Conservation (phyloP, 352 stramenopile genomes). For the Phytopythium mirpurense region DNA sequence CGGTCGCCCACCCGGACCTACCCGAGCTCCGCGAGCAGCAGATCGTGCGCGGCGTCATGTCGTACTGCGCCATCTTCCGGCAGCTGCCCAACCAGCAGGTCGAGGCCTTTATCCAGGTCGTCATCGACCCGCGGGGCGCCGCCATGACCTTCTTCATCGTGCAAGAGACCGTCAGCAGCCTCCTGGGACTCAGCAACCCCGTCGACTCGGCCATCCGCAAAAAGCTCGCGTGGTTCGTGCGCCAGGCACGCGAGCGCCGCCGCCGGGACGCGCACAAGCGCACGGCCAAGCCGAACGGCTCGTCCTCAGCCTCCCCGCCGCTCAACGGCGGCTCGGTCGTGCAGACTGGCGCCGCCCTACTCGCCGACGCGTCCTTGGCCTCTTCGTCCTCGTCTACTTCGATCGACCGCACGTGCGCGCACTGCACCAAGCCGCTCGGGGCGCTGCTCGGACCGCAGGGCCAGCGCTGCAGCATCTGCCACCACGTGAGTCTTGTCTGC, state of each 20-base stretch:
- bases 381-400: constrained; percentile 13
- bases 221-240: constrained; percentile 47
- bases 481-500: constrained; percentile 11
- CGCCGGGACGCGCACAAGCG: not conserved
- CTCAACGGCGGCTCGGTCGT: not conserved
- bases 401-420: not conserved
- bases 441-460: constrained; percentile 1
- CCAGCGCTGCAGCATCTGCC: constrained; percentile 15
- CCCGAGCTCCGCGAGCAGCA: constrained; percentile 26
- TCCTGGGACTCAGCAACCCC: constrained; percentile 23
- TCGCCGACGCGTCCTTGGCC: constrained; percentile 13
- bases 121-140: constrained; percentile 31
- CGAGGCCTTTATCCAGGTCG: constrained; percentile 34
- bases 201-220: constrained; percentile 41
- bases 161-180: constrained; percentile 19
- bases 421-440: constrained; percentile 4
- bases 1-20: constrained; percentile 35
- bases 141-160: constrained; percentile 33
- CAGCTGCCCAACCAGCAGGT: constrained; percentile 28
- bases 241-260: constrained; percentile 12
- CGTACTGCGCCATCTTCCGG: constrained; percentile 34
- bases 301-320: constrained; percentile 13
- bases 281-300: constrained; percentile 4
- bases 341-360: not conserved
- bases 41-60: constrained; percentile 36